A percentile compares a stretch with the other conserved stretches of the same genome.
These are phyloP conservation scores for Lotus japonicus DNA, from an alignment of 306 rosid genomes.

Conservation along the genomic window DNA sequence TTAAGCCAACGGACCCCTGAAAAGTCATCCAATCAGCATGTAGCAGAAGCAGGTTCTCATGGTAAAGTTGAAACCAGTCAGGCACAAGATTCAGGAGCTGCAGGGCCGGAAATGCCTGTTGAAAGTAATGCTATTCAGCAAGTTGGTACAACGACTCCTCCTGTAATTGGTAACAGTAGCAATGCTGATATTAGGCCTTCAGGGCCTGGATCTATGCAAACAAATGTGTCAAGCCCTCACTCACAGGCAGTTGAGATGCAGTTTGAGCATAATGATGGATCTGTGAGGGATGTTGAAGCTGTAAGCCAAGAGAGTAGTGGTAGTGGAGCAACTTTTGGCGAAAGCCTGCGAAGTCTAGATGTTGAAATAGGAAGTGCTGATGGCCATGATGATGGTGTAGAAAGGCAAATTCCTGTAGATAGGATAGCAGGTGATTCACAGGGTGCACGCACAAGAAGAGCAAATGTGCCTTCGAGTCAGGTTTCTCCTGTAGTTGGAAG, in stretches of 20 bases:
- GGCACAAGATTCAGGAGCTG: conserved; percentile 47
- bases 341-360: conserved; percentile 96
- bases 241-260: conserved; percentile 81
- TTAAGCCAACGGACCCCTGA: conserved; percentile 67
- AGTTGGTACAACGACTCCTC: conserved; percentile 29
- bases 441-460: conserved; percentile 69
- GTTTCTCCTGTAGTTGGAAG: conserved; percentile 56
- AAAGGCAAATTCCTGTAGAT: conserved; percentile 81
- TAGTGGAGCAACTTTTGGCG: conserved; percentile 98
- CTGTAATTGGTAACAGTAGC: conserved; percentile 27
- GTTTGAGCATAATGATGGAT: conserved; percentile 72
- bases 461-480: conserved; percentile 50
- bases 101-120: conserved; percentile 45
- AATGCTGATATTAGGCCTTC: conserved; percentile 43
- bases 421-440: conserved; percentile 68
- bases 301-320: conserved; percentile 98
- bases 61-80: conserved; percentile 45
- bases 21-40: conserved; percentile 46
- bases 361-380: conserved; percentile 99
- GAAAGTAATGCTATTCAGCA: conserved; percentile 50
- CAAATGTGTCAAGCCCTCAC: conserved; percentile 40
- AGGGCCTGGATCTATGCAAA: conserved; percentile 45
- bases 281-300: conserved; percentile 91
- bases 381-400: conserved; percentile 95
- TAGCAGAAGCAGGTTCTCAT: conserved; percentile 38